phyloP scores from a whole-genome alignment of 2,329 filamentous ascomycete species.

The Elsinoe arachidis region DNA sequence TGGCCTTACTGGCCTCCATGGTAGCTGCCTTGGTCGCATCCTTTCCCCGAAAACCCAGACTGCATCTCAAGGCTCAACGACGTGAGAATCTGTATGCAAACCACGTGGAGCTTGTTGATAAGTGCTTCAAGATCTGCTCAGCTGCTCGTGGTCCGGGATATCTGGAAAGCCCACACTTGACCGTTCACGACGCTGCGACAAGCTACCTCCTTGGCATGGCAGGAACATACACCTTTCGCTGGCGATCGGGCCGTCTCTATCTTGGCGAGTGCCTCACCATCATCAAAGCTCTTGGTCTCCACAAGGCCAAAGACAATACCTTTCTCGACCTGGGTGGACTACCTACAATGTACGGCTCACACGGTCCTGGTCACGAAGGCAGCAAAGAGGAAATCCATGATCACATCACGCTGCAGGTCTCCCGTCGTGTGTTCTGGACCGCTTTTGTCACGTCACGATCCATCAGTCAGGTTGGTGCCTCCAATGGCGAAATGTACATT shows the following conservation, averaged over 20 bases:
- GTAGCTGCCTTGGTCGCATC: slow-evolving; percentile 64
- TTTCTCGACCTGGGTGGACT: slow-evolving; percentile 31
- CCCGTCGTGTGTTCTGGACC: slow-evolving; percentile 67
- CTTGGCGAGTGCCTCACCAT: slow-evolving; percentile 64
- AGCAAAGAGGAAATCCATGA: slow-evolving; percentile 32
- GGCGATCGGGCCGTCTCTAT: slow-evolving; percentile 59
- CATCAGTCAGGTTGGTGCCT: slow-evolving; percentile 66
- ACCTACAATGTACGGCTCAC: slow-evolving; percentile 29
- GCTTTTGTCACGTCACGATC: slow-evolving; percentile 65
- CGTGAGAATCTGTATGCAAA: slow-evolving; percentile 58
- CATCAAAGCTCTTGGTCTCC: slow-evolving; percentile 57
- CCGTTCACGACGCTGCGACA: slow-evolving; percentile 57
- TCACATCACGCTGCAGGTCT: slow-evolving; percentile 45
- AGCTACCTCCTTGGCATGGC: slow-evolving; percentile 67
- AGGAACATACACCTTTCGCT: slow-evolving; percentile 59
- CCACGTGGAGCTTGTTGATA: slow-evolving; percentile 59
- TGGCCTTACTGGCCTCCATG: slow-evolving; percentile 67
- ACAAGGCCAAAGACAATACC: slow-evolving; percentile 44
- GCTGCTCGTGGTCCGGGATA: slow-evolving; percentile 54
- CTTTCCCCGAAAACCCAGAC: slow-evolving; percentile 61
- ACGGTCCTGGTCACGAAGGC: slow-evolving; percentile 29
- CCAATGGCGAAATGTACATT: slow-evolving; percentile 63
- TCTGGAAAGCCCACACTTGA: slow-evolving; percentile 46
- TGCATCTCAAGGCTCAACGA: slow-evolving; percentile 60
- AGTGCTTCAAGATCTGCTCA: slow-evolving; percentile 61